A percentile compares a stretch with the other conserved stretches of the same genome.
Conservation (phyloP, 768 basidiomycete species). For the Clitopilus passeckerianus region DNA sequence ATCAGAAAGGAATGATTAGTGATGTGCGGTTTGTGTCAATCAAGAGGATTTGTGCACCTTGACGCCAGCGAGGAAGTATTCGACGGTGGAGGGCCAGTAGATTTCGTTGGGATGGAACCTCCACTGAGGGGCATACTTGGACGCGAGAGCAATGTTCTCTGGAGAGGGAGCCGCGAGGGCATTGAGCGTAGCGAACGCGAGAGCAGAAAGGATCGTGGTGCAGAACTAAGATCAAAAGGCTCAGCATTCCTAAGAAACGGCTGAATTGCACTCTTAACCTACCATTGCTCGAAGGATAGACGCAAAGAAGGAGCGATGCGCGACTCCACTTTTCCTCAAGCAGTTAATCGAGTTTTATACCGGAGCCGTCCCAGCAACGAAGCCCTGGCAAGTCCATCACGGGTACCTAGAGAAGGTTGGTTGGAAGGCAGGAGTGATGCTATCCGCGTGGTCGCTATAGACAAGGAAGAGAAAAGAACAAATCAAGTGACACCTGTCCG, state of each 20-base stretch:
- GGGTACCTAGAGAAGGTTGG: not conserved
- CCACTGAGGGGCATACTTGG: constrained; percentile 13
- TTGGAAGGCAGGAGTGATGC: not conserved
- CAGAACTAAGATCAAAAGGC: not conserved
- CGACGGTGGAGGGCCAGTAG: constrained; percentile 12
- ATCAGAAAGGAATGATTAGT: not conserved
- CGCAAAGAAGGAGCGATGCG: not conserved
- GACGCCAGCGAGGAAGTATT: constrained; percentile 11
- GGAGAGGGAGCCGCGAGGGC: constrained; percentile 10
- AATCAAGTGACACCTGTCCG: not conserved
- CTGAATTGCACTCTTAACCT: not conserved
- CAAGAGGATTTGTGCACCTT: constrained; percentile 6
- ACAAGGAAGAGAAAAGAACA: not conserved
- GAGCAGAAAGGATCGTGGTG: constrained; percentile 2
- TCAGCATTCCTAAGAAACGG: not conserved
- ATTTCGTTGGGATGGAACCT: constrained; percentile 11
- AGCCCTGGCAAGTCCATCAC: not conserved
- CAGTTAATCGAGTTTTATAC: not conserved
- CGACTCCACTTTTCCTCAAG: not conserved
- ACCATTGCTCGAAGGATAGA: constrained; percentile 1
- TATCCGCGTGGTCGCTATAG: not conserved
- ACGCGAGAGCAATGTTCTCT: constrained; percentile 9
- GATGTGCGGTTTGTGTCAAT: not conserved
- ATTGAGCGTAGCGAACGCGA: constrained; percentile 3
- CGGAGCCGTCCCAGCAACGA: not conserved